Evolutionary conservation across 2,329 filamentous ascomycete species (phyloP).

Genomic region (Aspergillus neotritici): DNA sequence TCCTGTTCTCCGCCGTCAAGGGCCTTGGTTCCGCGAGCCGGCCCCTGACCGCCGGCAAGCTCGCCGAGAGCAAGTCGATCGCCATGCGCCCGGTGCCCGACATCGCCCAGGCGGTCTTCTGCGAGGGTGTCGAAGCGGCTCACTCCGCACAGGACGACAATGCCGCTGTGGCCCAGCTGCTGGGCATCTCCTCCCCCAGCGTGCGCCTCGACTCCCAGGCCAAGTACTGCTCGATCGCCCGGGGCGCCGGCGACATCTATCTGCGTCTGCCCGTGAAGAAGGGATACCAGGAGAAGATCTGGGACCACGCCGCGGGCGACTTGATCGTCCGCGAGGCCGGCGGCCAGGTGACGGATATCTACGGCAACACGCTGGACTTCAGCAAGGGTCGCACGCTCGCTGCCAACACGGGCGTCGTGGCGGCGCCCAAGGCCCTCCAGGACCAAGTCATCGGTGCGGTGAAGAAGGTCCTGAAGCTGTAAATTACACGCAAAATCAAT

Average conservation of each 20-base stretch:
- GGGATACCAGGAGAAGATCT: conserved; percentile 97
- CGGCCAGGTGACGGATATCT: conserved; percentile 82
- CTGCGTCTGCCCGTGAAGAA: conserved; percentile 78
- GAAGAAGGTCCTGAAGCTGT: conserved; percentile 63
- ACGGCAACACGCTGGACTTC: conserved; percentile 82
- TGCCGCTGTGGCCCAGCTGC: conserved; percentile 70
- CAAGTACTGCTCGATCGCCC: conserved; percentile 92
- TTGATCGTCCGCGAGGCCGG: conserved; percentile 92
- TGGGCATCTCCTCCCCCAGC: conserved; percentile 83
- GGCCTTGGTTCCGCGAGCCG: conserved; percentile 77
- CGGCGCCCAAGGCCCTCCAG: conserved; percentile 73
- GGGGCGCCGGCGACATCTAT: conserved; percentile 92
- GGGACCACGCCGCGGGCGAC: conserved; percentile 96
- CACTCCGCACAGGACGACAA: conserved; percentile 90
- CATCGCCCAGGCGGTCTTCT: conserved; percentile 80
- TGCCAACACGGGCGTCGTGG: conserved; percentile 90
- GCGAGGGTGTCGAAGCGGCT: conserved; percentile 89
- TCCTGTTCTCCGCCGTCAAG: conserved; percentile 78
- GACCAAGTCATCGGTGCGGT: conserved; percentile 72
- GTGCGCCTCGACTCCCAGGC: conserved; percentile 97
- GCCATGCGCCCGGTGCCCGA: conserved; percentile 71
- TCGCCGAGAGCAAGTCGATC: conserved; percentile 56
- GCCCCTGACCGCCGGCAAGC: conserved; percentile 54
- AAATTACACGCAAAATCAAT: conserved; percentile 21
- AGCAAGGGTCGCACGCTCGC: conserved; percentile 76